Evolutionary conservation across 139 green algal genomes (phyloP).

Genomic region (Mesotaenium endlicherianum): DNA sequence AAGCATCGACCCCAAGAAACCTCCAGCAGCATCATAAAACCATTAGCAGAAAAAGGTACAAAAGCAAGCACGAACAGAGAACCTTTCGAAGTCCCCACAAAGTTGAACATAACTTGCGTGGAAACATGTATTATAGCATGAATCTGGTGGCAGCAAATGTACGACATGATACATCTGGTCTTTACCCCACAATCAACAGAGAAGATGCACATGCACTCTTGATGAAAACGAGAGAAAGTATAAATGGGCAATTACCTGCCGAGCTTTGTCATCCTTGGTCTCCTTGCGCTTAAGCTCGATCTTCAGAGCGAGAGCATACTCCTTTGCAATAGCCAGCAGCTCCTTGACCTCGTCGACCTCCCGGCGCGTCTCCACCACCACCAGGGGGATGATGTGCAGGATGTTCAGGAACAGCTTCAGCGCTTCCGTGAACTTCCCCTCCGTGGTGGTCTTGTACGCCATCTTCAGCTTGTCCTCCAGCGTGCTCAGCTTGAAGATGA

Average conservation of each 20-base stretch:
- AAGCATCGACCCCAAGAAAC: too few species aligned
- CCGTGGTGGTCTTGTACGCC: constrained; percentile 90
- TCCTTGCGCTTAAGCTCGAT: constrained; percentile 91
- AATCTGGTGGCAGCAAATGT: too few species aligned
- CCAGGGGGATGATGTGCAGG: constrained; percentile 83
- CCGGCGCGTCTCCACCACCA: constrained; percentile 79
- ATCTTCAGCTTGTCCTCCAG: constrained; percentile 69
- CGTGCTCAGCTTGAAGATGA: constrained; percentile 72
- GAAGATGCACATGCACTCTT: too few species aligned
- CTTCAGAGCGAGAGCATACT: constrained; percentile 90
- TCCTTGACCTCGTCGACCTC: constrained; percentile 95
- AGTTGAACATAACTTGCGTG: too few species aligned
- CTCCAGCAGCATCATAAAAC: too few species aligned
- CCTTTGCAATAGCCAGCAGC: constrained; percentile 83
- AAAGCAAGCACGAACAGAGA: too few species aligned
- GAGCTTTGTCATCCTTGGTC: constrained; percentile 37
- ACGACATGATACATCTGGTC: too few species aligned
- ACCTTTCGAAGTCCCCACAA: too few species aligned
- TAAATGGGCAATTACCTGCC: not conserved
- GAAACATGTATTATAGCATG: too few species aligned
- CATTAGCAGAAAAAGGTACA: too few species aligned
- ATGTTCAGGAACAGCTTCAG: constrained; percentile 79
- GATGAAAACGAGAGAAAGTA: too few species aligned
- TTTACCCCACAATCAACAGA: too few species aligned
- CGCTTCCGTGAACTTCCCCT: constrained; percentile 97